Evolutionary conservation across 2,329 filamentous ascomycete species (phyloP).

Genomic region (Fusarium domesticum): DNA sequence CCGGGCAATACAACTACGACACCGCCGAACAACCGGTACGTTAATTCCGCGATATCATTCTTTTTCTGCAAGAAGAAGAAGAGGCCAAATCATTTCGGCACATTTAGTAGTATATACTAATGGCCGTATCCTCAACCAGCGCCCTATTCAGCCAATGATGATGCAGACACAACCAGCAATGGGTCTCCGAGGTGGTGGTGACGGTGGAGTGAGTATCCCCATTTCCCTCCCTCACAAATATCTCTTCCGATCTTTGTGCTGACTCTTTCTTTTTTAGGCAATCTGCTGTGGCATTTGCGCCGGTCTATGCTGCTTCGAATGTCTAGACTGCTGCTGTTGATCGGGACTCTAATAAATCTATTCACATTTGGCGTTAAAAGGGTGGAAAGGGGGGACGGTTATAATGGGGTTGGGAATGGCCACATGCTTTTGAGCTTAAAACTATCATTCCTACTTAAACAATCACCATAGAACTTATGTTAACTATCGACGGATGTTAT

Average conservation of each 20-base stretch:
- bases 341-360: conserved; percentile 28
- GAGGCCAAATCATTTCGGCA: background rate
- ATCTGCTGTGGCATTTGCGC: conserved; percentile 42
- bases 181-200: conserved; percentile 36
- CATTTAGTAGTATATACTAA: no score
- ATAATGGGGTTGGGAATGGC: conserved; percentile 7
- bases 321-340: conserved; percentile 33
- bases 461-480: conserved; percentile 41
- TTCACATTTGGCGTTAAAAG: conserved; percentile 1
- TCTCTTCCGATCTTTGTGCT: background rate
- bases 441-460: conserved; percentile 25
- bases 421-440: background rate
- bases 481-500: no score
- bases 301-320: conserved; percentile 41
- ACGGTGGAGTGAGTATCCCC: conserved; percentile 34
- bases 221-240: background rate
- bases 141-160: conserved; percentile 36
- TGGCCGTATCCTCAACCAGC: no score
- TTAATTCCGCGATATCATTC: no score
- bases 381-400: background rate
- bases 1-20: conserved; percentile 13
- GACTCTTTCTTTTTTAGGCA: conserved; percentile 29
- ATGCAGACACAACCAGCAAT: conserved; percentile 26
- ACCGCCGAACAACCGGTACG: conserved; percentile 38
- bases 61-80: background rate